phyloP scores from a whole-genome alignment of 257 asterid genomes.

The Salvia hispanica region DNA sequence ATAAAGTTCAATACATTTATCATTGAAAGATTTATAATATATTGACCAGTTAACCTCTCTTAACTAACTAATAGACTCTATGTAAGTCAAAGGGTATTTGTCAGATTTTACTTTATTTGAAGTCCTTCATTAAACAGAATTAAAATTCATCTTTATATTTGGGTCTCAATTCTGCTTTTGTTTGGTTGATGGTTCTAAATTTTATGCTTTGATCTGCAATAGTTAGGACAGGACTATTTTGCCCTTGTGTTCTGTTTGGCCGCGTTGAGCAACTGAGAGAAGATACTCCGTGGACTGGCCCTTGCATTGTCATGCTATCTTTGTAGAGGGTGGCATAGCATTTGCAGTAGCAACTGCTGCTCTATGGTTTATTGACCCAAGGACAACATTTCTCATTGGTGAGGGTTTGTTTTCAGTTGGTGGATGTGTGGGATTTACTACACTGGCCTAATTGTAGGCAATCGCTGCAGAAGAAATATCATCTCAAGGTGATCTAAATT shows the following conservation, averaged over 20 bases:
- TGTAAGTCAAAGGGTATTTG: neutral
- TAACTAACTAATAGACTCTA: neutral
- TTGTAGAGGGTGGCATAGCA: slow-evolving; percentile 86
- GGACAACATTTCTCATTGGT: slow-evolving; percentile 73
- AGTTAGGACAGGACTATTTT: slow-evolving; percentile 90
- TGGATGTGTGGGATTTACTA: slow-evolving; percentile 99
- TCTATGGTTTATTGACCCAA: slow-evolving; percentile 75
- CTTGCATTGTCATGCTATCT: slow-evolving; percentile 94
- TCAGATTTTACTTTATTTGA: neutral
- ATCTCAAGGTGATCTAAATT: slow-evolving; percentile 74
- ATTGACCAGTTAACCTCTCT: neutral
- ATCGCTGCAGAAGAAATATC: slow-evolving; percentile 92
- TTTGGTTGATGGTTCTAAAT: slow-evolving; percentile 21
- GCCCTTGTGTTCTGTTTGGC: slow-evolving; percentile 95
- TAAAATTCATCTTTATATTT: no score
- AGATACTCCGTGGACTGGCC: slow-evolving; percentile 86
- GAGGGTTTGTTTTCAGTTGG: slow-evolving; percentile 98
- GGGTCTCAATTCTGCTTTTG: slow-evolving; percentile 16
- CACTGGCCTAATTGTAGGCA: slow-evolving; percentile 84
- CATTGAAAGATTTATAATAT: neutral
- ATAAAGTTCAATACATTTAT: neutral
- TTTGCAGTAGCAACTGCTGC: slow-evolving; percentile 75
- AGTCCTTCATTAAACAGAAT: no score
- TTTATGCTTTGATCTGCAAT: slow-evolving; percentile 25
- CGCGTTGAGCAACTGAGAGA: slow-evolving; percentile 81